Conservation (phyloP, 192 early-diverging fungal species). For the Chytriomyces sp. region DNA sequence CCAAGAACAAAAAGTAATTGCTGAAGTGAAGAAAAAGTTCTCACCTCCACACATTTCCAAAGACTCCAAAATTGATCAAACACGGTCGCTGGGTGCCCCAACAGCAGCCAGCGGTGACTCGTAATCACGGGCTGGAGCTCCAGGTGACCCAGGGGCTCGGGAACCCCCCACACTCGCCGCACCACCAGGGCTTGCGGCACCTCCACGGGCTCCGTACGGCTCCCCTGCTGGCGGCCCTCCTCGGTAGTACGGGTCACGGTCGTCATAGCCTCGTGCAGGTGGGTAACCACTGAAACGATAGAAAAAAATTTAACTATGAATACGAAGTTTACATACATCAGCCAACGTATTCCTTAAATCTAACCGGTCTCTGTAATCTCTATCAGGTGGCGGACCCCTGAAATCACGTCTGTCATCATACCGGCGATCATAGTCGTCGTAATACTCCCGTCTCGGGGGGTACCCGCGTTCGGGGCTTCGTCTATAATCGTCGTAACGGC, state of each 20-base stretch:
- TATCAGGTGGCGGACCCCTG: not conserved
- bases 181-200: constrained; percentile 4
- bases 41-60: too few species aligned
- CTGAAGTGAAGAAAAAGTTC: not conserved
- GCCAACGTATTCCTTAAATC: not conserved
- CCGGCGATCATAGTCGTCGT: constrained; percentile 22
- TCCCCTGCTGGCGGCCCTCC: constrained; percentile 17
- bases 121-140: too few species aligned
- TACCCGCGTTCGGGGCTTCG: constrained; percentile 22
- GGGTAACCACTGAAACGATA: constrained; percentile 25
- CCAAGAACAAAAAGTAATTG: not conserved
- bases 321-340: not conserved
- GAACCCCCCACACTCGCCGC: constrained; percentile 4
- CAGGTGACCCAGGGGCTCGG: not conserved
- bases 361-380: constrained; percentile 1
- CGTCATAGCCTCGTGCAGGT: constrained; percentile 4
- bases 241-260: constrained; percentile 16
- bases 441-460: not conserved
- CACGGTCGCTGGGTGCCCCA: not conserved
- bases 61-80: too few species aligned
- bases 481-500: constrained; percentile 13
- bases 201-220: not conserved
- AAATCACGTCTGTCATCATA: not conserved
- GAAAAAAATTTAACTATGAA: too few species aligned
- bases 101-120: too few species aligned